Base-by-base conservation (phyloP, 75 land plant genomes). In the Sequoiadendron giganteum region DNA sequence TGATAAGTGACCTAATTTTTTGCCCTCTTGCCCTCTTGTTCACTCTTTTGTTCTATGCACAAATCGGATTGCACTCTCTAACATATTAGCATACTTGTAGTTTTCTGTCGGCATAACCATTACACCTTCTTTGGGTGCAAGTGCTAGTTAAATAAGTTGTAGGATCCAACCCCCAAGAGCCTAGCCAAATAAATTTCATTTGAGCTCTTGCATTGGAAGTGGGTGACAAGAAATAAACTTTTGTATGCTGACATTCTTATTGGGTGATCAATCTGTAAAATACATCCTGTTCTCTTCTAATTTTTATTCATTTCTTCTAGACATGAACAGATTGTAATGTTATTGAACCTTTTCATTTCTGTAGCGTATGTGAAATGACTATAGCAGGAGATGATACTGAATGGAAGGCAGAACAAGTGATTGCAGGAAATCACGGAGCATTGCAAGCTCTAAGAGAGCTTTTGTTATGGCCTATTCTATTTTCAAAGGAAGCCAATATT, bases 401-500 rank as follows among this genome's bases (percentile, higher is more conserved):
- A 32, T 48, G 56, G 89, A 86, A 86, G 70, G 98, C 98, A 6
- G 98, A 97, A 91, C 89, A 93, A 14, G 93, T 85, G 34, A 91
- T 97, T 54, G 97, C 91, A 0, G 97, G 98, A 34, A 93, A 96
- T 87, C 86, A 72, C 3, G 86, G 78, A 85, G 96, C 95, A 25
- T 87, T 97, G 42, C 90, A 96, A 87, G 93, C 95, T 42, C 89
- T 97, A 75, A 87, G 99, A 48, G 97, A 97, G 89, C 94, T 94
- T 85, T 89, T 96, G 52, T 80, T 86, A 52, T 96, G 92, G 87
- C 99, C 99, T 65, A 75, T 91, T 47, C 87, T 89, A 25, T 95
- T 91, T 83, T 86, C 96, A 19, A 30, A 49, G 21, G 91, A 94
- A 88, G 93, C 99, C 61, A 70, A 85, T 42, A 90, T 85, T 43